Evolutionary conservation across 2,329 filamentous ascomycete genomes (phyloP), one percentile per base, ranked within the genome.

Genomic region (Xylaria hypoxylon): DNA sequence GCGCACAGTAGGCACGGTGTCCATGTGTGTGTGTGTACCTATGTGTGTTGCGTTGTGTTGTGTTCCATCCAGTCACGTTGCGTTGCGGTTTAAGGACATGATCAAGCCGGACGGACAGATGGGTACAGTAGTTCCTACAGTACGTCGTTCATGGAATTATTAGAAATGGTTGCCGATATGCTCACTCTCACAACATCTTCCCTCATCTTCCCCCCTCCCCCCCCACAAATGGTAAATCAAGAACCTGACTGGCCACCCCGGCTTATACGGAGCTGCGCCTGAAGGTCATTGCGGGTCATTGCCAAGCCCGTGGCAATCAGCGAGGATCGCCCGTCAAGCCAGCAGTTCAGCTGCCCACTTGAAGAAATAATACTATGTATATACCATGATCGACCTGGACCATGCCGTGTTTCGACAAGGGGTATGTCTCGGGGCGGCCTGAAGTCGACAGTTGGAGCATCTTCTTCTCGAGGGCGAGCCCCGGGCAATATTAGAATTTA

Each of bases 341-440:
- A 57, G 56, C 56, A 55, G 51, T 65, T 68, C 65, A 68, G 62
- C 65, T 62, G 53, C 62, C 58, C 52, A 62, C 62, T 53, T 44
- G 58, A 61, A 44, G 52, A 19, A 56, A 45, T 55, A 24, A 55
- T 40, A 59, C n/a, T n/a, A n/a, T n/a, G n/a, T n/a, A 48, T 28
- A 50, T 38, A 50, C 59, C 45, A 35, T 57, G 64, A 67, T 67
- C 64, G 60, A 62, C 62, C 38, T 65, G n/a, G 44, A 52, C 62
- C 44, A 68, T 68, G 62, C 48, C 44, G 59, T 33, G 58, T 65
- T 68, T 65, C 62, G 62, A 68, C 58, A 68, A 59, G 62, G 55
- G 50, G 48, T 26, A 51, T 62, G 53, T 62, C 65, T 59, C 47
- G 50, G 62, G 42, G 59, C 42, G 48, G 22, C 53, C 55, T 62